phyloP scores from a whole-genome alignment of 2,329 filamentous ascomycete genomes.

The Leptographium wingfieldii region DNA sequence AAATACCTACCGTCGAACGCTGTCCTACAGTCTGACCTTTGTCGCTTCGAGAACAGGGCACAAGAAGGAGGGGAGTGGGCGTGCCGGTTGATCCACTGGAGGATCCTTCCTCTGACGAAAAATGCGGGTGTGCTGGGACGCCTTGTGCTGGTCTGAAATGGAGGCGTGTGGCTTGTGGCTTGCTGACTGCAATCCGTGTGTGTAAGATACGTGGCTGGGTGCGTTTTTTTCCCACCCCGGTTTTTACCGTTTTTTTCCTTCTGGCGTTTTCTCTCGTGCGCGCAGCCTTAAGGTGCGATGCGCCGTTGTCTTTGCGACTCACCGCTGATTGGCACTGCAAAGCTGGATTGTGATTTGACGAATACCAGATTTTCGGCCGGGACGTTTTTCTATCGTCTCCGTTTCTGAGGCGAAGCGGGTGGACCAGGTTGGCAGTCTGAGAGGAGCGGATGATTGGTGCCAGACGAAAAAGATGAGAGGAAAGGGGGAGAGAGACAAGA shows the following conservation, averaged over 20 bases:
- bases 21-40: background rate
- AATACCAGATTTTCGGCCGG: background rate
- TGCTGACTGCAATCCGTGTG: background rate
- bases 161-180: background rate
- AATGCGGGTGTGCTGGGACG: background rate
- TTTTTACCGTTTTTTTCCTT: background rate
- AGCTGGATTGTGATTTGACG: conserved; percentile 7
- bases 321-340: conserved; percentile 10
- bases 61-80: background rate
- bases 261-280: background rate
- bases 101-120: background rate
- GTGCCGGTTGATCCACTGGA: background rate
- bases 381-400: background rate
- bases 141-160: background rate
- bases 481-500: conserved; percentile 20
- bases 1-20: background rate
- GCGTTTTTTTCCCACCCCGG: background rate
- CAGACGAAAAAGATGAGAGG: conserved; percentile 14
- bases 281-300: background rate
- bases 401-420: conserved; percentile 7
- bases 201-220: background rate
- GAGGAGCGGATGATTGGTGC: conserved; percentile 16
- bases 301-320: conserved; percentile 6
- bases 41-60: background rate
- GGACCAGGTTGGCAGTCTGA: conserved; percentile 32